Percentiles rank a stretch among this genome's conserved stretches.
phyloP scores from a whole-genome alignment of 352 stramenopile genomes.

The Globisporangium paroecandrum region DNA sequence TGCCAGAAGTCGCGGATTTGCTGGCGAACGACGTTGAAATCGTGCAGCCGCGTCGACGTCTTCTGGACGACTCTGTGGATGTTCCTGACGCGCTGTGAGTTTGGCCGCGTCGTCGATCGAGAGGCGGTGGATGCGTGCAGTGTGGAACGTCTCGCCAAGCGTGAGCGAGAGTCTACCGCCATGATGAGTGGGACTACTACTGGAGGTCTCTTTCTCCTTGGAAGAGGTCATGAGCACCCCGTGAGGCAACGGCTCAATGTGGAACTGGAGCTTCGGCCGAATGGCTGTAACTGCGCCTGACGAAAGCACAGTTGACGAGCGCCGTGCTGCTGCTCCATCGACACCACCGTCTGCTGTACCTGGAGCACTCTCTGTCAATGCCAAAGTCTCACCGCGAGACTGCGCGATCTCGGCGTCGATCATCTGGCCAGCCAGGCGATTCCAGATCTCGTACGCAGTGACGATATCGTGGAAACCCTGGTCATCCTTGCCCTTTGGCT shows the following conservation, averaged over 20 bases:
- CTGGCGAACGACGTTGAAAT: slow-evolving; percentile 31
- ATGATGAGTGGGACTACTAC: background rate
- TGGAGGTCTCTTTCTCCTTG: slow-evolving; percentile 3
- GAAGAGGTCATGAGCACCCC: slow-evolving; percentile 27
- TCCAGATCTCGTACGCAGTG: slow-evolving; percentile 38
- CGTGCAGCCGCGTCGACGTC: slow-evolving; percentile 26
- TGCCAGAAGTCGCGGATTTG: slow-evolving; percentile 33
- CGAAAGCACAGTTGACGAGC: background rate
- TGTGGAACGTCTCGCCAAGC: slow-evolving; percentile 40
- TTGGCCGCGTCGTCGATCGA: slow-evolving; percentile 23
- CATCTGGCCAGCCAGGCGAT: slow-evolving; percentile 39
- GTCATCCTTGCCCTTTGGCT: background rate
- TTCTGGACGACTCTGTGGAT: slow-evolving; percentile 32
- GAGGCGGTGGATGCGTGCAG: slow-evolving; percentile 34
- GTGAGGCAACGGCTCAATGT: slow-evolving; percentile 40
- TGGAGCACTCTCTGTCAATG: background rate
- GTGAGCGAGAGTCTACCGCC: slow-evolving; percentile 14
- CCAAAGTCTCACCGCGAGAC: slow-evolving; percentile 18
- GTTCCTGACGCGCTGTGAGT: slow-evolving; percentile 32
- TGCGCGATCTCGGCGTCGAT: slow-evolving; percentile 40
- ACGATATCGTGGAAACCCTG: slow-evolving; percentile 29
- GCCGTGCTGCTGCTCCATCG: background rate
- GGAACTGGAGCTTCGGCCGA: slow-evolving; percentile 36
- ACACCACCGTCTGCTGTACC: background rate
- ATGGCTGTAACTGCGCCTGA: slow-evolving; percentile 6